Conservation (phyloP, 306 rosid genomes). For the Gastrolobium bilobum region DNA sequence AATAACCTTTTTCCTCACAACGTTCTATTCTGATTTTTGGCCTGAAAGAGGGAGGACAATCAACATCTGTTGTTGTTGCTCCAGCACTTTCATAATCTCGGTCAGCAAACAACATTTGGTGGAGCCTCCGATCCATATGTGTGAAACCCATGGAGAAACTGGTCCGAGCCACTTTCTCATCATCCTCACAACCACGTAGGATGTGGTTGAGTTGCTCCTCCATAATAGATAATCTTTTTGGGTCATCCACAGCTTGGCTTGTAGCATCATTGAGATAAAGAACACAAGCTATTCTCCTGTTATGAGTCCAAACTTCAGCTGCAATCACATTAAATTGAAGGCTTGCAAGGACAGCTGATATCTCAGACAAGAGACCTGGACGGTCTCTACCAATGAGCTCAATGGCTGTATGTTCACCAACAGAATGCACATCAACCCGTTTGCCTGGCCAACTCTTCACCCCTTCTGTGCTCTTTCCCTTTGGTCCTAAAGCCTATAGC, state of each 20-base stretch:
- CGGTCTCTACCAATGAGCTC: constrained; percentile 82
- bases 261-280: constrained; percentile 69
- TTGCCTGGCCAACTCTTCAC: constrained; percentile 65
- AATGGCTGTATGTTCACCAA: constrained; percentile 71
- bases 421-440: constrained; percentile 67
- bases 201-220: constrained; percentile 82
- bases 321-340: constrained; percentile 71
- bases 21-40: constrained; percentile 74
- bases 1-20: constrained; percentile 77
- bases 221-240: constrained; percentile 59
- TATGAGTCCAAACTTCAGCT: constrained; percentile 89
- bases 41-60: constrained; percentile 63
- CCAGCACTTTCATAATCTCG: constrained; percentile 76
- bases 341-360: constrained; percentile 78
- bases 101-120: constrained; percentile 83
- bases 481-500: constrained; percentile 82
- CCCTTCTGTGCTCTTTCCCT: constrained; percentile 60
- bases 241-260: constrained; percentile 54
- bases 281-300: constrained; percentile 74
- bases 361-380: constrained; percentile 83
- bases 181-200: constrained; percentile 70
- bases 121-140: constrained; percentile 79
- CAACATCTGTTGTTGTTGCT: constrained; percentile 53
- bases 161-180: constrained; percentile 65
- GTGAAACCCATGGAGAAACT: constrained; percentile 78